A percentile compares a stretch with the other conserved stretches of the same genome.
Evolutionary conservation across 192 early-diverging fungal genomes (phyloP).

Genomic region (Paraglomus brasilianum): DNA sequence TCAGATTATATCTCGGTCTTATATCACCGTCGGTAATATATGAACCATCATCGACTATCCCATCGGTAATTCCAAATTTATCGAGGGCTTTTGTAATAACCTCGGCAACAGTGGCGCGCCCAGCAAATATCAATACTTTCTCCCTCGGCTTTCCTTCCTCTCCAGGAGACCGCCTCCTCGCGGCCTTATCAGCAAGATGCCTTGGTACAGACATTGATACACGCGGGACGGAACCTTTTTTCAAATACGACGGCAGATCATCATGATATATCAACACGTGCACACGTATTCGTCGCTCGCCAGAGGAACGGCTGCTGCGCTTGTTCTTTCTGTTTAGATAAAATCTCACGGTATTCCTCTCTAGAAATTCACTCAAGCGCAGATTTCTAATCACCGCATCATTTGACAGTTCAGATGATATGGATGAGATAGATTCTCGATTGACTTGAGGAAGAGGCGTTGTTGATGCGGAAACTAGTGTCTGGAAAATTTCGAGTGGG

Average conservation of each 20-base stretch:
- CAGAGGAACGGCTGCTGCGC: neutral
- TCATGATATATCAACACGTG: constrained; percentile 26
- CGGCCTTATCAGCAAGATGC: constrained; percentile 30
- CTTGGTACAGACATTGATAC: constrained; percentile 31
- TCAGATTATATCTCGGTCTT: constrained; percentile 20
- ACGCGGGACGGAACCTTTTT: constrained; percentile 9
- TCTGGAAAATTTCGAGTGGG: constrained; percentile 54
- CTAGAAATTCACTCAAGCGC: neutral
- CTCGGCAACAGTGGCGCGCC: constrained; percentile 41
- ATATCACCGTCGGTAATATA: constrained; percentile 13
- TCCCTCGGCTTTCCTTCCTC: constrained; percentile 31
- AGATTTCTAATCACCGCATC: constrained; percentile 13
- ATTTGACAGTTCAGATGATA: constrained; percentile 43
- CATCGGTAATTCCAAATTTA: constrained; percentile 49
- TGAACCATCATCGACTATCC: constrained; percentile 44
- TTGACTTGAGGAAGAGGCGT: constrained; percentile 52
- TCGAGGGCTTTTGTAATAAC: constrained; percentile 47
- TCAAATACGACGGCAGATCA: constrained; percentile 17
- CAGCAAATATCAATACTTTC: neutral
- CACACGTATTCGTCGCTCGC: constrained; percentile 20
- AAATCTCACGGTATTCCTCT: constrained; percentile 15
- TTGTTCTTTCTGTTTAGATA: constrained; percentile 24
- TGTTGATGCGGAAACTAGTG: constrained; percentile 48
- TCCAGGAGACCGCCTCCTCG: constrained; percentile 19
- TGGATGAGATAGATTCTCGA: constrained; percentile 41